Evolutionary conservation across 352 stramenopile species (phyloP).

Genomic region (Globisporangium irregulare): DNA sequence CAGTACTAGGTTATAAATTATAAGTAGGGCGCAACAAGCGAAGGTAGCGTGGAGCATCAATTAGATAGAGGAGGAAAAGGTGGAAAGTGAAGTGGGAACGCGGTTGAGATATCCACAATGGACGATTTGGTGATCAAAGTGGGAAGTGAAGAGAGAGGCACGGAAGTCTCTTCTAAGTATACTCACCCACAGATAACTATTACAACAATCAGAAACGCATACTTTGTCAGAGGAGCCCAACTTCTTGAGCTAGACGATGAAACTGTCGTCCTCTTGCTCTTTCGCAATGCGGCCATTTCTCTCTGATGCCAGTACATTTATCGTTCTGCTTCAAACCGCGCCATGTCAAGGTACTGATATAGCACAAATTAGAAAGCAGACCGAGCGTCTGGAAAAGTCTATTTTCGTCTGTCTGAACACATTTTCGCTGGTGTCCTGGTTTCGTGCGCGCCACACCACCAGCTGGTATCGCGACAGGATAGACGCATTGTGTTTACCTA

Average conservation of each 20-base stretch:
- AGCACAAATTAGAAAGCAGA: neutral
- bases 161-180: neutral
- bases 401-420: neutral
- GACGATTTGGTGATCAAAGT: no score
- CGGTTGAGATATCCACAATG: no score
- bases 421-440: neutral
- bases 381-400: neutral
- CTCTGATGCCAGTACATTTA: neutral
- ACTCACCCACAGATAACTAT: neutral
- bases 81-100: no score
- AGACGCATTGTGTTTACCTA: neutral
- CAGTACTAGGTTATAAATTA: no score
- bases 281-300: neutral
- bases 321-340: neutral
- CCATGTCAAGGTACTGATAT: neutral
- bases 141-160: neutral
- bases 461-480: neutral
- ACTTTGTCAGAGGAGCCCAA: neutral
- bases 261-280: neutral
- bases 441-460: neutral
- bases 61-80: no score
- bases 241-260: neutral
- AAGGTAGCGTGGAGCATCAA: no score
- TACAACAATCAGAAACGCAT: neutral
- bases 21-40: no score